Conservation (phyloP, 2,329 filamentous ascomycete genomes). For the Stagonosporopsis vannaccii region DNA sequence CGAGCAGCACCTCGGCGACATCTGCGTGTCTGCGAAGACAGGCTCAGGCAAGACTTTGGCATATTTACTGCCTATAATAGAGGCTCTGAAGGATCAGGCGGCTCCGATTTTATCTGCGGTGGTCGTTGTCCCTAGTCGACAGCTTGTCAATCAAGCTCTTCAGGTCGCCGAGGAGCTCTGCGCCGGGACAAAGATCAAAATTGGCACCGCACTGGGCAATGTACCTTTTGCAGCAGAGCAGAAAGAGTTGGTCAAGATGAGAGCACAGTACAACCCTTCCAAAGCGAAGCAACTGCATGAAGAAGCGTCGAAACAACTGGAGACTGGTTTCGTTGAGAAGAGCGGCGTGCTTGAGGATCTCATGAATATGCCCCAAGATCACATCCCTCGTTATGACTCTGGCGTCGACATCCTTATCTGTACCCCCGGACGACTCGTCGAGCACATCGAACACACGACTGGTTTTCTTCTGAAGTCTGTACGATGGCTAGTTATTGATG, state of each 20-base stretch:
- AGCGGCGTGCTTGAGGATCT: constrained; percentile 50
- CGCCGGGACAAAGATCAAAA: constrained; percentile 74
- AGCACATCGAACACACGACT: constrained; percentile 83
- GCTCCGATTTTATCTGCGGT: constrained; percentile 77
- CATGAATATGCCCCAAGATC: constrained; percentile 60
- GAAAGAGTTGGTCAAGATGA: constrained; percentile 66
- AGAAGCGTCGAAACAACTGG: constrained; percentile 44
- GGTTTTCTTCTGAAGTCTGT: constrained; percentile 82
- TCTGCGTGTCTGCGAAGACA: constrained; percentile 91
- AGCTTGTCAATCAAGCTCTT: constrained; percentile 86
- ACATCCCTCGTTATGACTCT: constrained; percentile 71
- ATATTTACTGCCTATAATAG: constrained; percentile 85
- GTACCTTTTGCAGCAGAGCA: constrained; percentile 75
- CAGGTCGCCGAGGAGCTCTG: constrained; percentile 76
- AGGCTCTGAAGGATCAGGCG: constrained; percentile 71
- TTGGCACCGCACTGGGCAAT: constrained; percentile 84
- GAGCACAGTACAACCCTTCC: constrained; percentile 67
- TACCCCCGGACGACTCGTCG: constrained; percentile 89
- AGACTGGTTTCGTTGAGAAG: constrained; percentile 46
- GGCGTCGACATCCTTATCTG: constrained; percentile 89
- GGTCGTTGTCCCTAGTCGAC: constrained; percentile 88
- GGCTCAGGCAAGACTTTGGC: constrained; percentile 95
- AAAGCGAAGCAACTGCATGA: constrained; percentile 60
- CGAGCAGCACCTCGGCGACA: constrained; percentile 71
- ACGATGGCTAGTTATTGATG: constrained; percentile 90